A percentile compares a stretch with the other conserved stretches of the same genome.
Conservation (phyloP, 371 early-diverging fungal genomes). For the Mucor irregularis region DNA sequence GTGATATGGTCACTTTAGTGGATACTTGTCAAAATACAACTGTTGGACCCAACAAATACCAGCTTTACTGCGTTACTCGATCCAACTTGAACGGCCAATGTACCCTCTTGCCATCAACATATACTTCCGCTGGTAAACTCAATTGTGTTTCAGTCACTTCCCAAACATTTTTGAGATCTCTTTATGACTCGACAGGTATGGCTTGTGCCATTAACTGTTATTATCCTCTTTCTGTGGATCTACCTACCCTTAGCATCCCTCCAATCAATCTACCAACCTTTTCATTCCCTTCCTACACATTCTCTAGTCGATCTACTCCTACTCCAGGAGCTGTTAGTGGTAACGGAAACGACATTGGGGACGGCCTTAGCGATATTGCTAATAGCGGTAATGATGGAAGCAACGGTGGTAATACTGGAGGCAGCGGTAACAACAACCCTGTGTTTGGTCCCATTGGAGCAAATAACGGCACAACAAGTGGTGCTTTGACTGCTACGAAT, state of each 20-base stretch:
- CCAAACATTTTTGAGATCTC: neutral
- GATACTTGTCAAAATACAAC: conserved; percentile 4
- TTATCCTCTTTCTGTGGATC: neutral
- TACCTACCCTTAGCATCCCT: neutral
- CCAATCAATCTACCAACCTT: neutral
- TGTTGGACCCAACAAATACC: conserved; percentile 9
- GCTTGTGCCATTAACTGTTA: conserved; percentile 12
- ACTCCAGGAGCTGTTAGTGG: neutral
- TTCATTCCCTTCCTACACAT: neutral
- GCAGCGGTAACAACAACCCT: neutral
- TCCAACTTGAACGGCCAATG: neutral
- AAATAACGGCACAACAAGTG: neutral
- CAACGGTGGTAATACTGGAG: neutral
- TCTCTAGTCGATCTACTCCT: neutral
- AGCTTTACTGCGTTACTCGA: neutral
- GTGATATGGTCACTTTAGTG: neutral
- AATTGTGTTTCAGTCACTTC: conserved; percentile 6
- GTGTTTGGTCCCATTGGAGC: neutral
- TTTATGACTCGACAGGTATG: conserved; percentile 6
- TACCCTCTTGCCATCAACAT: neutral
- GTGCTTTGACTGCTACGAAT: neutral
- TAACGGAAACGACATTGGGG: no score
- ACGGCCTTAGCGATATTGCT: no score
- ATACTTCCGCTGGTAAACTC: neutral
- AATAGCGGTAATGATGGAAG: no score